A percentile compares a stretch with the other conserved stretches of the same genome.
Conservation (phyloP, 352 stramenopile species). For the Thraustotheca clavata region DNA sequence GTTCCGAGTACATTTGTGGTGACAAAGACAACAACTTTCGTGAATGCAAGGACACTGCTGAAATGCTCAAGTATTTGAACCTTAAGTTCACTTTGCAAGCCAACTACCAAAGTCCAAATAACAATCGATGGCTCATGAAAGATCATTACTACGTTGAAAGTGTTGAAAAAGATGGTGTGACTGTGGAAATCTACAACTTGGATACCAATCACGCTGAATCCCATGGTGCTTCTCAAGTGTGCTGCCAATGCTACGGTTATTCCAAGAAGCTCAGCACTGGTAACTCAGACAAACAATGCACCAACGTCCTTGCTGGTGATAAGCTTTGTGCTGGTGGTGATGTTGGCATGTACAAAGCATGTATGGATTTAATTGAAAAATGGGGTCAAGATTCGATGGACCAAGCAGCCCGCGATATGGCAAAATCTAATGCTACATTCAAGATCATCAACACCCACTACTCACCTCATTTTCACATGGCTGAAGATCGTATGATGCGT, state of each 20-base stretch:
- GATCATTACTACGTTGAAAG: conserved; percentile 83
- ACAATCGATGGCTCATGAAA: conserved; percentile 63
- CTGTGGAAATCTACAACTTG: conserved; percentile 83
- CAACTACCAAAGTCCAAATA: conserved; percentile 72
- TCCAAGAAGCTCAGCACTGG: conserved; percentile 50
- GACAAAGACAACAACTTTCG: conserved; percentile 83
- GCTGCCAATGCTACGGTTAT: conserved; percentile 83
- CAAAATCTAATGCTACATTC: conserved; percentile 65
- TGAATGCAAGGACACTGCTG: conserved; percentile 57
- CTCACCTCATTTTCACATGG: conserved; percentile 86
- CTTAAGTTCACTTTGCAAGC: conserved; percentile 77
- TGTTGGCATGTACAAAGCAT: conserved; percentile 70
- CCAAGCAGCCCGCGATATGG: conserved; percentile 58
- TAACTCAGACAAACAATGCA: conserved; percentile 52
- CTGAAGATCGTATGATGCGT: conserved; percentile 76
- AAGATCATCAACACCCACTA: conserved; percentile 88
- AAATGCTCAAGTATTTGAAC: conserved; percentile 80
- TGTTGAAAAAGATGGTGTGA: conserved; percentile 66
- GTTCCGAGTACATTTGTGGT: conserved; percentile 76
- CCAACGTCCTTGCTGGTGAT: conserved; percentile 50
- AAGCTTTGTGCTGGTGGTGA: conserved; percentile 61
- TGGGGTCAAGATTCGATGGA: conserved; percentile 72
- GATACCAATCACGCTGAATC: conserved; percentile 83
- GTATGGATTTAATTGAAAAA: conserved; percentile 57
- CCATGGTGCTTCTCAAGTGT: conserved; percentile 78